phyloP scores from a whole-genome alignment of 345 rosid species.

The Euphorbia peplus region DNA sequence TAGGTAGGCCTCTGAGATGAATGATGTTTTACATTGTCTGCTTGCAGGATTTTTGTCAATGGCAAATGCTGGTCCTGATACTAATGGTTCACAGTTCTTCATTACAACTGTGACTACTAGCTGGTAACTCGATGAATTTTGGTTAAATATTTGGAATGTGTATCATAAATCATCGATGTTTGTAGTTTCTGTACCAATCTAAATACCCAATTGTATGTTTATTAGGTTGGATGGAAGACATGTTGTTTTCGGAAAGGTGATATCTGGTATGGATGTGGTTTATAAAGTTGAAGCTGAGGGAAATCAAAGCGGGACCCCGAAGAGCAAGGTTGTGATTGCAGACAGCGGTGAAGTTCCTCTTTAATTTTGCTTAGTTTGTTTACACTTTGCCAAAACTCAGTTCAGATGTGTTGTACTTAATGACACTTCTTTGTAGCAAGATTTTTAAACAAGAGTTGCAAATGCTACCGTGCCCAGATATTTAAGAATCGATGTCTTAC shows the following conservation, averaged over 20 bases:
- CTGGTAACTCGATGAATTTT: constrained; percentile 45
- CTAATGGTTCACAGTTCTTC: constrained; percentile 96
- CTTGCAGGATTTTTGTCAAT: constrained; percentile 68
- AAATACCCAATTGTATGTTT: constrained; percentile 1
- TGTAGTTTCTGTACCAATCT: neutral
- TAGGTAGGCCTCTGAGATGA: neutral
- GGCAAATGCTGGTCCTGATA: constrained; percentile 94
- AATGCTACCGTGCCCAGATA: neutral
- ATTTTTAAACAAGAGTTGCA: neutral
- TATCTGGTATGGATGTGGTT: constrained; percentile 94
- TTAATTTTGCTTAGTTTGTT: constrained; percentile 17
- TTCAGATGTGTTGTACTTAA: neutral
- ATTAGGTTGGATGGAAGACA: constrained; percentile 93
- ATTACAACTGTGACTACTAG: constrained; percentile 86
- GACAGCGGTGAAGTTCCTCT: constrained; percentile 94
- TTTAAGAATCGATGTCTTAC: neutral
- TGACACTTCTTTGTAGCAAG: neutral
- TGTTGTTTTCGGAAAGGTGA: constrained; percentile 95
- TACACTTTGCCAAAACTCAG: neutral
- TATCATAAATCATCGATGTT: neutral
- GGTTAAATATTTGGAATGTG: neutral
- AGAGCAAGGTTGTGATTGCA: constrained; percentile 75
- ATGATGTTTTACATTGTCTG: neutral
- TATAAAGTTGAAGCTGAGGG: constrained; percentile 96
- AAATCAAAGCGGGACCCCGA: constrained; percentile 72